Percentiles rank a stretch among this genome's conserved stretches.
These are phyloP conservation scores for Arabidopsis lyrata DNA, from an alignment of 441 rosid genomes.

Conservation along the genomic window DNA sequence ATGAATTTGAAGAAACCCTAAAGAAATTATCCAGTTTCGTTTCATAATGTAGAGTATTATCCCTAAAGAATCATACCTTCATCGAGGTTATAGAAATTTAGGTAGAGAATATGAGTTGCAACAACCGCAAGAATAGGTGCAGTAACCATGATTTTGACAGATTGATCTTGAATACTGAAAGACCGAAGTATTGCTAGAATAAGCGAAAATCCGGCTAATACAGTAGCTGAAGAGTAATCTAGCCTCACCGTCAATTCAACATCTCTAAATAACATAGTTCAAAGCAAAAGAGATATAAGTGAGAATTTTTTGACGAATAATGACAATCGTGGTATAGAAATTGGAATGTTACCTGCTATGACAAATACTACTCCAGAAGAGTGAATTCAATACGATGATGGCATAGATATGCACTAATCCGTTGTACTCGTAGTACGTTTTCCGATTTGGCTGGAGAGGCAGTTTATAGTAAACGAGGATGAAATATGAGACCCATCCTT, in stretches of 20 bases:
- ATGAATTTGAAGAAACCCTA: background rate
- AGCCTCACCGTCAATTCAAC: conserved; percentile 69
- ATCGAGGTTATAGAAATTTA: conserved; percentile 65
- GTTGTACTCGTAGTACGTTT: conserved; percentile 64
- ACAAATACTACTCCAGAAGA: conserved; percentile 71
- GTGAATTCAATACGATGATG: conserved; percentile 61
- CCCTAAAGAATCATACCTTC: conserved; percentile 47
- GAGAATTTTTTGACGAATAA: background rate
- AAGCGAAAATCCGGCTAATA: conserved; percentile 56
- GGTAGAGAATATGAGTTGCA: conserved; percentile 68
- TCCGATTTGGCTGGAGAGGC: conserved; percentile 59
- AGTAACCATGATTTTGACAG: conserved; percentile 67
- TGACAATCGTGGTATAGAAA: conserved; percentile 6
- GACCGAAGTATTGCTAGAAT: conserved; percentile 60
- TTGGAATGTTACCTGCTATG: conserved; percentile 57
- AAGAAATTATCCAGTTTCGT: background rate
- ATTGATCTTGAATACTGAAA: conserved; percentile 59
- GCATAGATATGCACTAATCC: conserved; percentile 63
- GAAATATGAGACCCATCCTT: conserved; percentile 76
- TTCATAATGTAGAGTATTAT: background rate
- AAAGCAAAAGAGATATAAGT: background rate
- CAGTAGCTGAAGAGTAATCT: conserved; percentile 65
- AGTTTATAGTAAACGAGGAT: conserved; percentile 66
- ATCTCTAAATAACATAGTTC: conserved; percentile 49
- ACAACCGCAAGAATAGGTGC: conserved; percentile 68